Evolutionary conservation across 2,329 filamentous ascomycete genomes (phyloP), one percentile per base, ranked within the genome.

Genomic region (Aspergillus quadrilineatus): DNA sequence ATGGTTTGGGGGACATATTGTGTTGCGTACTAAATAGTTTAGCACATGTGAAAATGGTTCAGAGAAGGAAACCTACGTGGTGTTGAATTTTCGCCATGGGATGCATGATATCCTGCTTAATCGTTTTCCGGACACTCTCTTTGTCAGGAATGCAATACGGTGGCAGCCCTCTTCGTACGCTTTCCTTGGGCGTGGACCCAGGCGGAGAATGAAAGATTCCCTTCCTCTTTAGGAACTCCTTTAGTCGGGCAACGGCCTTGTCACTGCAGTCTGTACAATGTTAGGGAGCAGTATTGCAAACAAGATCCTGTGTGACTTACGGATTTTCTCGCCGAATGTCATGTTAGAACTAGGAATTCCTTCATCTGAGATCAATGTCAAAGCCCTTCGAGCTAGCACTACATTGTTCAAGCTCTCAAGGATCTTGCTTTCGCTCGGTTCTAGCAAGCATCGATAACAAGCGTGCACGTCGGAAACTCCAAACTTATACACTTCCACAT

Each of bases 371-470:
- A 73, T 68, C 28, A 72, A 62, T 12, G 54, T 63, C 8, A 73
- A 51, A 1, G 67, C 67, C 45, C 63, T 60, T 47, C 70, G 65
- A 30, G 70, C 36, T 6, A 71, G 59, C 6, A 67, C 65, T 4
- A 71, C 55, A 9, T 64, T 67, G 43, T 61, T 60, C 59, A 73
- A 65, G 47, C 70, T 63, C 30, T 56, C 51, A 28, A 71, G 52
- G 41, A 69, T 22, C n/a, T 62, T 37, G n/a, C 49, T 48, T 52
- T 71, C 70, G 12, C 63, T 58, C 7, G 64, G 64, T 36, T 66
- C 61, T 22, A 77, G 63, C n/a, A 80, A 64, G 58, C 79, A 81
- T 30, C 65, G 63, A 60, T 80, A 80, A 66, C 79, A 81, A 14
- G 71, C 69, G 62, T 81, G 77, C n/a, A 69, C 58, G 29, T 70